Evolutionary conservation across 768 basidiomycete genomes (phyloP), one percentile per base, ranked within the genome.

Genomic region (Lactifluus echinatus): DNA sequence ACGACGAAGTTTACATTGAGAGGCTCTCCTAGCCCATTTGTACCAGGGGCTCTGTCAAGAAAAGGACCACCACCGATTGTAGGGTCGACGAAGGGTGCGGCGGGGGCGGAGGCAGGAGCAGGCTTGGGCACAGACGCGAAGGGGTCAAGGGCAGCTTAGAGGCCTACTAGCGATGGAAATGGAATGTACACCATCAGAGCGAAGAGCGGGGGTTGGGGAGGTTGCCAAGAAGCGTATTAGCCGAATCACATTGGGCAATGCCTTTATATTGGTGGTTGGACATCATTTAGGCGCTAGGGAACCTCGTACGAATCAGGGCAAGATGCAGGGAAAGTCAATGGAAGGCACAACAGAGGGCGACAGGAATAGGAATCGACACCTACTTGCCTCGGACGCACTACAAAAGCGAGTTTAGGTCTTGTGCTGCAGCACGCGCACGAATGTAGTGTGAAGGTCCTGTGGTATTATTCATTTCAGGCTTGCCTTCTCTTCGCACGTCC

Each of bases 21-120:
- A 54, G 60, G 63, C 31, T 62, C 63, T 15, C 63, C 63, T 33
- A 58, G 57, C 14, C 46, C 52, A 21, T 24, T 23, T n/a, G n/a
- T n/a, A 15, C 8, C n/a, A n/a, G n/a, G 17, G 5, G 29, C 26
- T 1, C 29, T 23, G 29, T 57, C 56, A 10, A 57, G 29, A 3
- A 40, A 19, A 15, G 50, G 53, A 42, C 56, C 56, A 0, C 50
- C 56, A 8, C 23, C 37, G 12, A 12, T n/a, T 1, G 2, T 33
- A 1, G 56, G 56, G 37, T 57, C 33, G n/a, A 47, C 10, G 12
- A 40, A 57, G 10, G 33, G 17, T 15, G 42, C 29, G 7, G 28
- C 14, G 34, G 26, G 19, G 8, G 26, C 2, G 19, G 49, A 39
- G 14, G n/a, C 12, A 15, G 33, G 43, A 21, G 21, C 48, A 0